phyloP scores from a whole-genome alignment of 257 asterid species.

The Capsicum chinense region DNA sequence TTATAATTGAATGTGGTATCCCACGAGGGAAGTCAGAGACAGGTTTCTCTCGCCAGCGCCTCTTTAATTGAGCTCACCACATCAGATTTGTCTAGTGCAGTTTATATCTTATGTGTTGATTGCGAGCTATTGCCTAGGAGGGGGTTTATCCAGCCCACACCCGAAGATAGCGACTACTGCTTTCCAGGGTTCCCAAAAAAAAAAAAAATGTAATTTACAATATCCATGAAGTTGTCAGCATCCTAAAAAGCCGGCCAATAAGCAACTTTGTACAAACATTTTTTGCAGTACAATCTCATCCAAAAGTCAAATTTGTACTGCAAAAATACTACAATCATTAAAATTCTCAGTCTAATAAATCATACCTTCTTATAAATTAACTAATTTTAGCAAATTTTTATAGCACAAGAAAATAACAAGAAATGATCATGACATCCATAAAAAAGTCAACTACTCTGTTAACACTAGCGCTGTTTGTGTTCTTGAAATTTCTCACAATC shows the following conservation, averaged over 20 bases:
- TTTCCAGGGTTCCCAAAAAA: neutral
- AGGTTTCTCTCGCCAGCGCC: too few species aligned
- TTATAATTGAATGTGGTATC: too few species aligned
- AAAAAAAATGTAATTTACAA: neutral
- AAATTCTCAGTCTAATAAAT: neutral
- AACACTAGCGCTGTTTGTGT: conserved; percentile 37
- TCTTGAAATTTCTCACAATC: conserved; percentile 45
- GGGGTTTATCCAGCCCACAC: neutral
- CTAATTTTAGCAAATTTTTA: neutral
- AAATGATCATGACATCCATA: conserved; percentile 37
- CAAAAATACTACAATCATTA: conserved; percentile 25
- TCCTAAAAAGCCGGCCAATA: neutral
- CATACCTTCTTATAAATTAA: neutral
- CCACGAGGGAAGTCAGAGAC: too few species aligned
- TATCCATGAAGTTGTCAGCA: neutral
- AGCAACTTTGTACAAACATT: conserved; percentile 16
- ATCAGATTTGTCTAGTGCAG: too few species aligned
- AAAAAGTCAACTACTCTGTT: conserved; percentile 56
- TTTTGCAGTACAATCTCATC: conserved; percentile 41
- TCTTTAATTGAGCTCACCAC: too few species aligned
- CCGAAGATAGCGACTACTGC: fast-evolving
- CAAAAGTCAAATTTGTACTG: conserved; percentile 49
- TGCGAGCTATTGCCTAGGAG: neutral
- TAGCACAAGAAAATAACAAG: neutral
- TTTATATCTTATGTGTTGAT: too few species aligned